Percentiles rank a stretch among this genome's conserved stretches.
phyloP scores from a whole-genome alignment of 345 rosid genomes.

The Cardamine chenopodiifolia region DNA sequence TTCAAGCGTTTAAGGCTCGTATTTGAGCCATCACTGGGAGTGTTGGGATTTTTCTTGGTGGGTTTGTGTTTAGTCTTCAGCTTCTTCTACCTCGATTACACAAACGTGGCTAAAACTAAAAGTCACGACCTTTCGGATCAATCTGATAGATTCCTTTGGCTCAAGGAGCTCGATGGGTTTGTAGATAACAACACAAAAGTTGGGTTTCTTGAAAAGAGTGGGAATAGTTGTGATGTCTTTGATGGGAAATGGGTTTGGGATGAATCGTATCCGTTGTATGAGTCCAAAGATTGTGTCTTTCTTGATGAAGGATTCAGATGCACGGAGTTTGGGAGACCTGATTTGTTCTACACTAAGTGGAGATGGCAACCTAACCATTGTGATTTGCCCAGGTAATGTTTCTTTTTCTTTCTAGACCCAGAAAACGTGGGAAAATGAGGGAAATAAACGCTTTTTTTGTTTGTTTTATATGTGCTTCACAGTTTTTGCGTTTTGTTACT shows the following conservation, averaged over 20 bases:
- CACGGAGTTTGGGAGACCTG: slow-evolving; percentile 86
- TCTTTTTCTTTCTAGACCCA: background rate
- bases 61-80: slow-evolving; percentile 59
- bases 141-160: slow-evolving; percentile 65
- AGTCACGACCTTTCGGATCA: slow-evolving; percentile 55
- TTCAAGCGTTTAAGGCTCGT: slow-evolving; percentile 62
- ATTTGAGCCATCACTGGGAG: slow-evolving; percentile 67
- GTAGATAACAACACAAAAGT: slow-evolving; percentile 40
- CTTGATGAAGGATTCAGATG: slow-evolving; percentile 88
- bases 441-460: background rate
- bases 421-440: background rate
- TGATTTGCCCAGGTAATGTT: slow-evolving; percentile 74
- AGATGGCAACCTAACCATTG: slow-evolving; percentile 94
- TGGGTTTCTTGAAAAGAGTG: slow-evolving; percentile 63
- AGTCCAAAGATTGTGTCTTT: slow-evolving; percentile 77
- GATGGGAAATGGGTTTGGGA: slow-evolving; percentile 98
- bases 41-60: slow-evolving; percentile 68
- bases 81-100: slow-evolving; percentile 75
- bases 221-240: slow-evolving; percentile 70
- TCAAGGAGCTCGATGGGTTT: slow-evolving; percentile 50
- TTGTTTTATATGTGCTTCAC: background rate
- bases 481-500: background rate
- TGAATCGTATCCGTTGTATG: slow-evolving; percentile 80
- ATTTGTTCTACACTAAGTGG: slow-evolving; percentile 84
- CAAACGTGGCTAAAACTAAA: slow-evolving; percentile 46